Conservation (phyloP, 371 early-diverging fungal species). For the Haplosporangium sp. region DNA sequence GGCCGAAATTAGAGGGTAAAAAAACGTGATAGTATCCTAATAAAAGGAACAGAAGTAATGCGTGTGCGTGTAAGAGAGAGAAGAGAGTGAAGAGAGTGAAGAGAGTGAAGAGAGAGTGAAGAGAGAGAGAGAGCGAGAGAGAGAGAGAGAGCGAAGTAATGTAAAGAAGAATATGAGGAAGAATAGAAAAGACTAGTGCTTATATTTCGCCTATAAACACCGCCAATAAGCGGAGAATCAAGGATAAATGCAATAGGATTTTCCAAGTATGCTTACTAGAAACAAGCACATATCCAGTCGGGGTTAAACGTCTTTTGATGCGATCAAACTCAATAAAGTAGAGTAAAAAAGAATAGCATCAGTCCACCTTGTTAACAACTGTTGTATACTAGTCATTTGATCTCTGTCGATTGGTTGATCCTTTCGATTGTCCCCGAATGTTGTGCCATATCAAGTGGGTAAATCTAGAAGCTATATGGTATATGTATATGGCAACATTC, state of each 20-base stretch:
- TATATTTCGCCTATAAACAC: neutral
- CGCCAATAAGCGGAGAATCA: neutral
- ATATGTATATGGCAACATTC: no score
- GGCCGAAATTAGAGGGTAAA: no score
- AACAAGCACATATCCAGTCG: conserved; percentile 1
- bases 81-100: neutral
- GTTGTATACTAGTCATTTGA: no score
- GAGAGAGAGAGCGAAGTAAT: neutral
- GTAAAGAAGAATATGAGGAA: neutral
- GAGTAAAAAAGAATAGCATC: no score
- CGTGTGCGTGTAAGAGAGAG: neutral
- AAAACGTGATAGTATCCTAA: no score
- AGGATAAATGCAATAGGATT: neutral
- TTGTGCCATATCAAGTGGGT: no score
- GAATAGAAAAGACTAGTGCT: neutral
- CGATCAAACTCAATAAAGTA: no score
- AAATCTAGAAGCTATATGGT: no score
- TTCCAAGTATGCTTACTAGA: conserved; percentile 1
- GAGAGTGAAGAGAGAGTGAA: neutral
- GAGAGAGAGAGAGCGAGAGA: neutral
- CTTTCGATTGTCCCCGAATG: no score
- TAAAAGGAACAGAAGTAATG: no score
- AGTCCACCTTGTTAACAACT: no score
- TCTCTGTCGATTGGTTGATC: no score
- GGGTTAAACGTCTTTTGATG: neutral